Conservation (phyloP, 306 rosid genomes). For the Argentina anserina region DNA sequence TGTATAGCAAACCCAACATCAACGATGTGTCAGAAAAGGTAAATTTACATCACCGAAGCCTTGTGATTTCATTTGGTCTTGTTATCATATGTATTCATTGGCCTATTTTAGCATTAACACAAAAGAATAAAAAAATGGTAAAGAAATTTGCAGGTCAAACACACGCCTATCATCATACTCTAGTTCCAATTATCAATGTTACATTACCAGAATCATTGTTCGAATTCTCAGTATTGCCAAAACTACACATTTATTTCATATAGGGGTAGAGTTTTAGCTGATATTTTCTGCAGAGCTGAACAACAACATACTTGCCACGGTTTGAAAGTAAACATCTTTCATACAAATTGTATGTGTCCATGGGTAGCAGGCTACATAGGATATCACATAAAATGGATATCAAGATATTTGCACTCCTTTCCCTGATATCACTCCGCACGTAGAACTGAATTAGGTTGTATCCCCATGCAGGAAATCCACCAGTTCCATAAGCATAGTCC, state of each 20-base stretch:
- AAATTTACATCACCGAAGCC: no score
- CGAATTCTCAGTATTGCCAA: background rate
- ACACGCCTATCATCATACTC: background rate
- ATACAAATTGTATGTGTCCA: background rate
- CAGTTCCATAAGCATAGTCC: conserved; percentile 87
- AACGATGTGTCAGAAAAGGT: background rate
- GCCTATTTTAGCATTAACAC: background rate
- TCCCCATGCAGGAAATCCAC: conserved; percentile 88
- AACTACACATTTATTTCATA: background rate
- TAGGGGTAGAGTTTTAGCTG: background rate
- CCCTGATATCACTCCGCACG: conserved; percentile 34
- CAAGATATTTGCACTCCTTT: background rate
- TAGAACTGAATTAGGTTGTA: conserved; percentile 70
- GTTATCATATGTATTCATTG: background rate
- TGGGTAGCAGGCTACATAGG: conserved; percentile 11
- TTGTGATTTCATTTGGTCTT: background rate
- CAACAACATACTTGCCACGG: background rate
- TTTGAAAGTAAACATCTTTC: background rate
- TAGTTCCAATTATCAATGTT: background rate
- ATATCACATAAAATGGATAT: background rate
- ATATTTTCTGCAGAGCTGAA: background rate
- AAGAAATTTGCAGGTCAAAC: background rate
- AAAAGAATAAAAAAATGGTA: background rate
- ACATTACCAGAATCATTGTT: background rate
- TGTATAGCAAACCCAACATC: background rate